Base-by-base conservation (phyloP, 164 flowering plant genomes). In the Platanus orientalis region DNA sequence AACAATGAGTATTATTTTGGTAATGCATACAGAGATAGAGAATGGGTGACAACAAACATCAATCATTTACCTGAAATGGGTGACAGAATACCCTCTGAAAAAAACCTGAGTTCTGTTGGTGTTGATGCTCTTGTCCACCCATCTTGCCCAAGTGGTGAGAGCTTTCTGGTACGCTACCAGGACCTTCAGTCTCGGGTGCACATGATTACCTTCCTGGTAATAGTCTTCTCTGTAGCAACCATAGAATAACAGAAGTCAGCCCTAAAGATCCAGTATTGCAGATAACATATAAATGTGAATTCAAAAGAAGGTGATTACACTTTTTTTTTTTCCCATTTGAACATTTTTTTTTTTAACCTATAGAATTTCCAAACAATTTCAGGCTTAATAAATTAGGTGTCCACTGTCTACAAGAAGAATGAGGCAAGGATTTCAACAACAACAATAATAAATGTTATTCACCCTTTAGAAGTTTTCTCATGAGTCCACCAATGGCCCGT, bases 151-250 rank as follows among this genome's bases (percentile, higher is more conserved):
- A 40, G 88, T 83, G 11, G 62, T 63, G 23, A 83, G 77, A 7
- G 85, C 88, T 55, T 62, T 78, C 66, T 61, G 64, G 64, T 68
- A 84, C 10, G 88, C 88, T 39, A 75, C 76, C 23, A 80, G 58
- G 32, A 76, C 84, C 30, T 81, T 81, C 25, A 83, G 75, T 50
- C 75, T 75, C 27, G 70, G 76, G 64, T 83, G 59, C 11, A 83
- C 78, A 60, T 77, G 48, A 56, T 71, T 75, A 27, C 88, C 88
- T 81, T 83, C 88, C 65, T 83, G 88, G 56, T 83, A 83, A 67
- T 83, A 83, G 69, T 81, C 72, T 60, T 79, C 81, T 48, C 88
- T 83, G 76, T 5, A 59, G 14, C 53, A 47, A 69, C 13, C 48
- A 49, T 4, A 66, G 52, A 62, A 54, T 16, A 14, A 58, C 13